These are phyloP conservation scores for Trichoderma erinaceum DNA, from an alignment of 495 filamentous ascomycete species.

Conservation along the genomic window DNA sequence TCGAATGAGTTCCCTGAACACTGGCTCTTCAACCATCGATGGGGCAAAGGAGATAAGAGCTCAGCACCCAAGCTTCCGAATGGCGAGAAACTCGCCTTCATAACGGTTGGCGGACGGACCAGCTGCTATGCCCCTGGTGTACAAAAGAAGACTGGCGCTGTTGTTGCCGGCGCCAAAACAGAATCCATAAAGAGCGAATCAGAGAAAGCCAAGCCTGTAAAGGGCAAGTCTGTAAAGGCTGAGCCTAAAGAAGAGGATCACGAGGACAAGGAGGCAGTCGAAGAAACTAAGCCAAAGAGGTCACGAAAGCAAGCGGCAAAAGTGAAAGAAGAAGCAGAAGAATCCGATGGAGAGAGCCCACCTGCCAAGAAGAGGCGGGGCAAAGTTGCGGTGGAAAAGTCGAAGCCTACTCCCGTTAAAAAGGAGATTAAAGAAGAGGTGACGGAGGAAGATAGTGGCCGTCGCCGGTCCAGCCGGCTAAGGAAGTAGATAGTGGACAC, in stretches of 20 bases:
- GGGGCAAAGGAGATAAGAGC: constrained; percentile 84
- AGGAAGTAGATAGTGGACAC: not conserved
- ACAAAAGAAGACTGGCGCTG: constrained; percentile 65
- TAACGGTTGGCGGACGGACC: constrained; percentile 85
- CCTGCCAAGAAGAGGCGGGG: constrained; percentile 15
- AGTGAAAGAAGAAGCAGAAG: constrained; percentile 15
- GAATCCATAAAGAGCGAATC: constrained; percentile 21
- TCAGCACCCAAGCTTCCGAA: constrained; percentile 60
- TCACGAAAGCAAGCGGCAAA: not conserved
- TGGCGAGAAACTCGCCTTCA: constrained; percentile 72
- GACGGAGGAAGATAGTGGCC: constrained; percentile 12
- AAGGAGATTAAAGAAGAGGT: constrained; percentile 21
- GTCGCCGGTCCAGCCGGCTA: not conserved
- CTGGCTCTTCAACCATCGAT: constrained; percentile 89
- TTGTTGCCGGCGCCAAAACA: constrained; percentile 31
- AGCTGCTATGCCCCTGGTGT: constrained; percentile 77
- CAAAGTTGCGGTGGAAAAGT: not conserved
- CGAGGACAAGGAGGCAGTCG: constrained; percentile 20
- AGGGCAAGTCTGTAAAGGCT: constrained; percentile 11
- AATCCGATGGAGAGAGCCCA: constrained; percentile 16
- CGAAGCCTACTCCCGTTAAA: constrained; percentile 16
- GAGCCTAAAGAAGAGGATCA: constrained; percentile 23
- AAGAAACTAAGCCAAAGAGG: constrained; percentile 5
- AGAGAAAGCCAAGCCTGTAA: constrained; percentile 14
- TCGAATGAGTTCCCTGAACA: constrained; percentile 76